Evolutionary conservation across 1,139 yeast species (phyloP), one percentile per base, ranked within the genome.

Genomic region (Protomyces arabidopsidicola): DNA sequence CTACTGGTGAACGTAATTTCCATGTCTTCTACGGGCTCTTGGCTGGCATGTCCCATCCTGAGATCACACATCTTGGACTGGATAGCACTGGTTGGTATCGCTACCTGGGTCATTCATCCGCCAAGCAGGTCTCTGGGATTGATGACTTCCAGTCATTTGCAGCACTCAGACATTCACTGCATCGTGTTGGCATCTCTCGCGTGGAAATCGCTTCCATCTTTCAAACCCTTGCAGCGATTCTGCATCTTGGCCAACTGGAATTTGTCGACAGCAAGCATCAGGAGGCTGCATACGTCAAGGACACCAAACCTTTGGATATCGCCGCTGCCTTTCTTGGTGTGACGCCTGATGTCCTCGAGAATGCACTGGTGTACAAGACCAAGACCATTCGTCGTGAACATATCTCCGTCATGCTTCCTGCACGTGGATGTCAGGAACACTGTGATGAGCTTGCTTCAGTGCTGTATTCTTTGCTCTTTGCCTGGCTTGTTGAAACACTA

Each of bases 381-480:
- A 77, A 75, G 35, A 68, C 70, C 39, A 72, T 77, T 60, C 72
- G 73, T 45, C 71, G 71, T 24, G 80, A 77, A 65, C 73, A 79
- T 12, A 79, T 77, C 45, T 77, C 80, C 1, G 71, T 77, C 16
- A 77, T 77, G 10, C 68, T 77, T 45, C 79, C 77, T 66, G 74
- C 73, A 64, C 72, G 72, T 63, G 80, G 79, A 1, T 80, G 80
- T 14, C 72, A 77, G 6, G 77, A 74, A 55, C 76, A 76, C 60
- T 77, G 78, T n/a, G 80, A 77, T 61, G 77, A 76, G 59, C 71
- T 77, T 31, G 79, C 80, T 2, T 71, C 79, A 39, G 75, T 79
- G 1, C 70, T 77, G n/a, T 77, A 77, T 66, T 70, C 79, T 1
- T 70, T 77, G 67, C 69, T 77, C n/a, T 75, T 76, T 66, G 71